Evolutionary conservation across 345 rosid genomes (phyloP).

Genomic region (Cardiospermum halicacabum): DNA sequence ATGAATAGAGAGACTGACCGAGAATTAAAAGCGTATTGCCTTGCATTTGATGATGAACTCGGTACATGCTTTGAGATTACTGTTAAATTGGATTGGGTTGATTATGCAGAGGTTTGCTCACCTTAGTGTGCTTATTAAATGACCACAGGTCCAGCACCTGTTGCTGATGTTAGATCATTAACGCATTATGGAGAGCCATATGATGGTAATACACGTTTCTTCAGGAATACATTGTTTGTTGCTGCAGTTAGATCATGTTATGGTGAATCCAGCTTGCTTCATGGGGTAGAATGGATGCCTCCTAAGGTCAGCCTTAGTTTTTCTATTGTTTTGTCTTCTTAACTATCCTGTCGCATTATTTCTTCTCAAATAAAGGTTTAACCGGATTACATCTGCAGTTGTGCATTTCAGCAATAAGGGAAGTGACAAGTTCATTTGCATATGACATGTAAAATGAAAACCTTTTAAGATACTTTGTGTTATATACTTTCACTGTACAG

Average conservation of each 20-base stretch:
- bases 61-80: constrained; percentile 36
- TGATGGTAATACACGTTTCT: constrained; percentile 93
- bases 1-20: constrained; percentile 96
- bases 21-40: constrained; percentile 95
- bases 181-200: constrained; percentile 99
- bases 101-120: constrained; percentile 8
- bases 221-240: constrained; percentile 80
- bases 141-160: constrained; percentile 62
- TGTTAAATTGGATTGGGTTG: constrained; percentile 1
- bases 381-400: constrained; percentile 2
- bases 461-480: not conserved
- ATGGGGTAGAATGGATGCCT: constrained; percentile 99
- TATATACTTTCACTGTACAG: constrained; percentile 7
- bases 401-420: constrained; percentile 10
- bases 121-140: constrained; percentile 16
- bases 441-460: not conserved
- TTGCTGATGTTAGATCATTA: constrained; percentile 90
- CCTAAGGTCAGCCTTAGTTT: constrained; percentile 56
- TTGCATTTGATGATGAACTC: constrained; percentile 90
- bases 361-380: not conserved
- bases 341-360: not conserved
- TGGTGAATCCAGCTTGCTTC: constrained; percentile 91
- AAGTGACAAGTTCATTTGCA: not conserved
- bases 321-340: not conserved
- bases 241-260: constrained; percentile 95